phyloP scores from a whole-genome alignment of 1,284 basidiomycete genomes.

The Peniophora sp. region DNA sequence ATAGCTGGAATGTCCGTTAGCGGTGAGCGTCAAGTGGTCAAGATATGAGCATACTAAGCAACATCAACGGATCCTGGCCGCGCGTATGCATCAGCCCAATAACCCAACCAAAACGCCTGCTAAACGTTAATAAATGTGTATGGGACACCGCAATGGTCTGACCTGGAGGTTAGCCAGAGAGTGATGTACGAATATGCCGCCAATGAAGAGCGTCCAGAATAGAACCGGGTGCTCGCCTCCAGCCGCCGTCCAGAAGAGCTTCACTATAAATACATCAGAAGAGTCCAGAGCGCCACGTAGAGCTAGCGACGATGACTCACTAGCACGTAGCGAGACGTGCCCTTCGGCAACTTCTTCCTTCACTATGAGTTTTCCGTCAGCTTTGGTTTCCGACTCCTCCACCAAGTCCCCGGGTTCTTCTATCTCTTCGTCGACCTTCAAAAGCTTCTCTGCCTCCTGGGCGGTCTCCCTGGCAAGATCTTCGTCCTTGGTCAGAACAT shows the following conservation, averaged over 20 bases:
- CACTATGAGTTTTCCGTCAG: conserved; percentile 39
- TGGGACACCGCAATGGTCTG: too few relatives aligned
- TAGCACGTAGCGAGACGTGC: conserved; percentile 40
- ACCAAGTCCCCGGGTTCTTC: too few relatives aligned
- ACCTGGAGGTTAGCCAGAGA: too few relatives aligned
- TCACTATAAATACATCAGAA: conserved; percentile 9
- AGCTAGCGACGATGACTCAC: too few relatives aligned
- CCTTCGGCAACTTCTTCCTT: conserved; percentile 55
- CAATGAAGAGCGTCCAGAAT: conserved; percentile 25
- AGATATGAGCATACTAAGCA: conserved; percentile 13
- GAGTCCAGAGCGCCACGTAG: too few relatives aligned
- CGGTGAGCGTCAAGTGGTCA: too few relatives aligned
- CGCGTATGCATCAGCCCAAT: conserved; percentile 35
- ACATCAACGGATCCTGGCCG: conserved; percentile 20
- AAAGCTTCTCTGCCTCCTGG: conserved; percentile 12
- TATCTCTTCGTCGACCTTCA: conserved; percentile 6
- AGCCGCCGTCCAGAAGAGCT: conserved; percentile 20
- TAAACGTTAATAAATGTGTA: conserved; percentile 12
- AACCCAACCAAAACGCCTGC: conserved; percentile 36
- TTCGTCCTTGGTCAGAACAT: conserved; percentile 31
- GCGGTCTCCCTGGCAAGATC: conserved; percentile 26
- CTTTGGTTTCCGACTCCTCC: too few relatives aligned
- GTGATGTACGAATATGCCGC: conserved; percentile 15
- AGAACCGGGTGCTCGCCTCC: conserved; percentile 20
- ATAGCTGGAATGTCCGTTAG: not conserved